These are phyloP conservation scores for Quercus gilva DNA, from an alignment of 306 rosid species.

Conservation along the genomic window DNA sequence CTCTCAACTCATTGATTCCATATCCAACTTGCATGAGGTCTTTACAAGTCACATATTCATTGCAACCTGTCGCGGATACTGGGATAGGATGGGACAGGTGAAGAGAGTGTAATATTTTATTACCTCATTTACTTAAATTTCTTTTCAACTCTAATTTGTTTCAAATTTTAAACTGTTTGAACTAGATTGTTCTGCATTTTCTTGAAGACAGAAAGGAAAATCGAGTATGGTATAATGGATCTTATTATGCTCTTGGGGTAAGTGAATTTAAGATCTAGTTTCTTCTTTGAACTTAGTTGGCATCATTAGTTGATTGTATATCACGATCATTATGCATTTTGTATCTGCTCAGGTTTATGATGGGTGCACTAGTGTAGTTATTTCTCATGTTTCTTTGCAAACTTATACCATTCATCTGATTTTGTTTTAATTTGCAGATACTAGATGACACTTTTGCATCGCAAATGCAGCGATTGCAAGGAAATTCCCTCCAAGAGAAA, in stretches of 20 bases:
- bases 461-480: slow-evolving; percentile 86
- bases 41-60: slow-evolving; percentile 75
- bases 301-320: not conserved
- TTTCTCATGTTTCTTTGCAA: not conserved
- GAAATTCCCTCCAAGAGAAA: slow-evolving; percentile 86
- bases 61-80: slow-evolving; percentile 78
- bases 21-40: slow-evolving; percentile 86
- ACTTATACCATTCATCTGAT: not conserved
- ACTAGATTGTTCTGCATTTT: slow-evolving; percentile 75
- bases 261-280: slow-evolving; percentile 20
- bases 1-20: slow-evolving; percentile 70
- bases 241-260: slow-evolving; percentile 96
- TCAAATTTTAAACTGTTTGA: slow-evolving; percentile 3
- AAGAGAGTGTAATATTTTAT: slow-evolving; percentile 2
- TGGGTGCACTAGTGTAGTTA: not conserved
- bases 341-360: not conserved
- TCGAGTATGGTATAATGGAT: slow-evolving; percentile 84
- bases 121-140: not conserved
- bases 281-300: not conserved
- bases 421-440: slow-evolving; percentile 51
- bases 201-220: slow-evolving; percentile 97
- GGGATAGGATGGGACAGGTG: slow-evolving; percentile 99
- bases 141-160: slow-evolving; percentile 20
- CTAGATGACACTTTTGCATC: slow-evolving; percentile 95
- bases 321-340: not conserved